A percentile compares a stretch with the other conserved stretches of the same genome.
Evolutionary conservation across 306 rosid genomes (phyloP).

Genomic region (Trifolium repens): DNA sequence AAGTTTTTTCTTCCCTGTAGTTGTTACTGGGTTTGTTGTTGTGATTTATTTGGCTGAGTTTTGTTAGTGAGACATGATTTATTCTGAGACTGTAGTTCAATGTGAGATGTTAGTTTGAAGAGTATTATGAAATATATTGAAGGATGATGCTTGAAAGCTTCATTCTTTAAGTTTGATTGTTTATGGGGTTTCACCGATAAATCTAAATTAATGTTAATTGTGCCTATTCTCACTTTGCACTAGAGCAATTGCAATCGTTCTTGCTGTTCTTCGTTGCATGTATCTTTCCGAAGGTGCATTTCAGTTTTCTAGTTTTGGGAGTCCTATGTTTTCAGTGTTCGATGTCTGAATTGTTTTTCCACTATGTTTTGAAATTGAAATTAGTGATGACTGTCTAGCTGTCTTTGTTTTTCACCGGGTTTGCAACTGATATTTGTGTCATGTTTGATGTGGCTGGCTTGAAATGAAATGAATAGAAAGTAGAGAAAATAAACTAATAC

Average conservation of each 20-base stretch:
- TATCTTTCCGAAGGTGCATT: background rate
- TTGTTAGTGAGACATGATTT: background rate
- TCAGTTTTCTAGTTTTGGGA: background rate
- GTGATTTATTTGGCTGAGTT: background rate
- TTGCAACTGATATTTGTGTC: background rate
- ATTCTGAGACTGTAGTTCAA: background rate
- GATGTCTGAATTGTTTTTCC: background rate
- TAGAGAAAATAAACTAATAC: background rate
- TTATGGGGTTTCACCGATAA: background rate
- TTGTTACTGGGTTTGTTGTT: conserved; percentile 6
- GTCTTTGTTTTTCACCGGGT: background rate
- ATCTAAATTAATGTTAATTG: background rate
- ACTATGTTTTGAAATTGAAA: background rate
- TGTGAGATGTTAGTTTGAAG: background rate
- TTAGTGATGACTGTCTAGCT: background rate
- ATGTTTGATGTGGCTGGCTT: background rate
- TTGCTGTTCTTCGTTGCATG: background rate
- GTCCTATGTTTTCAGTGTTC: background rate
- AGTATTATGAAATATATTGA: conserved; percentile 1
- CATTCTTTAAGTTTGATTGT: background rate
- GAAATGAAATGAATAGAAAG: background rate
- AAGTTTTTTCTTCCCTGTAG: conserved; percentile 10
- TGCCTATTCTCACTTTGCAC: background rate
- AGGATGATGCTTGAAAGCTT: background rate
- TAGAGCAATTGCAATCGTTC: background rate